Evolutionary conservation across 164 flowering plant genomes (phyloP), one percentile per base, ranked within the genome.

Genomic region (Berberis thunbergii): DNA sequence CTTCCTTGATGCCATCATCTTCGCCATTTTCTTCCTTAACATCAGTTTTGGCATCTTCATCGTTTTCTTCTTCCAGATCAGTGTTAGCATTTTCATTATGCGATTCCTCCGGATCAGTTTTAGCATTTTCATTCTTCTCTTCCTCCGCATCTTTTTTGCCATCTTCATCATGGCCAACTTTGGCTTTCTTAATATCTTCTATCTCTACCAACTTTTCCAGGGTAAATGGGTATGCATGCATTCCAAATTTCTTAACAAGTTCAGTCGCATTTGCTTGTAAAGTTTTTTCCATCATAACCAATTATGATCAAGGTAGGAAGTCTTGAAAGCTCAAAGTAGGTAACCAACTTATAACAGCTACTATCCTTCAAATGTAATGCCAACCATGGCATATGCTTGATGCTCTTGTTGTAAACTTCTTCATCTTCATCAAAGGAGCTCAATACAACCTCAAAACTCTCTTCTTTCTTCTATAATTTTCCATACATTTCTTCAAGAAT

Each of bases 201-300:
- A 79, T 63, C 61, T 71, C 72, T 40, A 53, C 69, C 60, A 74
- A 46, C 61, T 65, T 78, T 59, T 78, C 76, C 2, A 62, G 54
- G 9, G 76, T 54, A 60, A 78, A 78, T n/a, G 82, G 79, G 65
- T 71, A 78, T 1, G 76, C 77, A 40, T 59, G 66, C 46, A 57
- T 38, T 4, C 77, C 77, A 65, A 69, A 67, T 6, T 65, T 69
- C n/a, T 67, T 62, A 2, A 76, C 12, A 46, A 86, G 83, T 72
- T 11, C 58, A 3, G 65, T 63, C 9, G 50, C 79, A 63, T 76
- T 65, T 11, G 69, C 11, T 42, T 67, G 55, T 3, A 73, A 61
- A 55, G 76, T 74, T 61, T 69, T 26, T 75, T 26, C 82, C 82
- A 45, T 65, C 73, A 1, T 49, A 49, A 10, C 78, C 78, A 11